These are phyloP conservation scores for Phoma sp. DNA, from an alignment of 2,329 filamentous ascomycete species.

Conservation along the genomic window DNA sequence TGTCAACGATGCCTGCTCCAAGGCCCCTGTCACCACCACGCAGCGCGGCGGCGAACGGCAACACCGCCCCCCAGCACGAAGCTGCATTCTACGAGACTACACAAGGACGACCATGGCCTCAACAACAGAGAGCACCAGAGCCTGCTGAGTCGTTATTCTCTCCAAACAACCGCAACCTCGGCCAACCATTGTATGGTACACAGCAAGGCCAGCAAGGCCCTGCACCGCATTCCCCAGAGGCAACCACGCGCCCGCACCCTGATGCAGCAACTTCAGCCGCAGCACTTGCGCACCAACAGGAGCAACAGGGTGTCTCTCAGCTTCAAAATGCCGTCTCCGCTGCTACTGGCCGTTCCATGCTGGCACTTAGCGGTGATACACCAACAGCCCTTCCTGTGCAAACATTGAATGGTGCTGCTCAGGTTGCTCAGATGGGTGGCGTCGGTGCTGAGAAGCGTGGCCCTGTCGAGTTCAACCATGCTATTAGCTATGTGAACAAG, in stretches of 20 bases:
- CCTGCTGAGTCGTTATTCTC: constrained; percentile 52
- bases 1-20: constrained; percentile 77
- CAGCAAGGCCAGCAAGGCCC: constrained; percentile 45
- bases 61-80: constrained; percentile 53
- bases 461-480: constrained; percentile 98
- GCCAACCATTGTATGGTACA: constrained; percentile 47
- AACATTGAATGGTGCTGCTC: constrained; percentile 67
- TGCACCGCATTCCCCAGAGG: constrained; percentile 48
- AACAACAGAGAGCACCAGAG: constrained; percentile 42
- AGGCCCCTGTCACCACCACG: constrained; percentile 56
- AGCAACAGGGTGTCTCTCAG: constrained; percentile 71
- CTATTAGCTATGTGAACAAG: constrained; percentile 99
- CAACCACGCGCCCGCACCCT: constrained; percentile 45
- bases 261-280: constrained; percentile 52
- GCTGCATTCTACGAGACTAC: constrained; percentile 46
- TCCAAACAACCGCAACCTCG: constrained; percentile 54
- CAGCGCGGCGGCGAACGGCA: constrained; percentile 64
- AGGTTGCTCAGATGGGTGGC: constrained; percentile 63
- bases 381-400: constrained; percentile 62
- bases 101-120: constrained; percentile 51
- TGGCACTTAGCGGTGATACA: constrained; percentile 58
- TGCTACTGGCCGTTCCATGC: constrained; percentile 61
- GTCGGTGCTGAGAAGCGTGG: constrained; percentile 77
- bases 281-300: constrained; percentile 64
- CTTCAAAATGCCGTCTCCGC: constrained; percentile 70